Evolutionary conservation across 2,329 filamentous ascomycete species (phyloP), one percentile per base, ranked within the genome.

Genomic region (Hortaea werneckii): DNA sequence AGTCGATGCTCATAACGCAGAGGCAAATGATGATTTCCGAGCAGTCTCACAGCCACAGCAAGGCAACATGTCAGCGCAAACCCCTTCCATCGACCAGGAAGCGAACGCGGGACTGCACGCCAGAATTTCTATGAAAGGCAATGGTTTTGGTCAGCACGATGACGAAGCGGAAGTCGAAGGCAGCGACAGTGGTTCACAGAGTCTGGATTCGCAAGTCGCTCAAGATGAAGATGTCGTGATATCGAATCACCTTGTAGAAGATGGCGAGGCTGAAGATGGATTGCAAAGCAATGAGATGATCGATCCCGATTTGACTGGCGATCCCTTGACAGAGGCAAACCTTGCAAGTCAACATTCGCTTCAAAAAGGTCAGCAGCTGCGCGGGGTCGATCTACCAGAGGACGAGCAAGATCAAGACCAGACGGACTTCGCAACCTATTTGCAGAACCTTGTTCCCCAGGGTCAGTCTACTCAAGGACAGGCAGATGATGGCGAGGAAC

Each of bases 391-490:
- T 42, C 41, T 65, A 9, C 52, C 50, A 1, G 45, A 52, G 44
- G 61, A 65, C 40, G 60, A 62, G 12, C 52, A 59, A 10, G 48
- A 50, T 7, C 42, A 60, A 7, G 59, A 63, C 41, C 58, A 60
- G 44, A 50, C 39, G 6, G 46, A 54, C 7, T 63, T 52, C 38
- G 49, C 54, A 2, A 39, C 44, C 8, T 60, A 55, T 40, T 43
- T 65, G 27, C 50, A 60, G 41, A 43, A 32, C 26, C 32, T 35
- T 35, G 32, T 35, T 20, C 20, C 20, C 20, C 20, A 20, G 20
- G 20, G 20, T 20, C 20, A 20, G 20, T 20, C 20, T 20, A 20
- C 20, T 20, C 9, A 10, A 9, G 32, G n/a, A 35, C 9, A 12
- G 9, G 32, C 32, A 9, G 32, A 35, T 35, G 20, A 20, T 20